These are phyloP conservation scores for Blastobotrys arbuscula DNA, from an alignment of 1,139 yeast genomes.

Conservation along the genomic window DNA sequence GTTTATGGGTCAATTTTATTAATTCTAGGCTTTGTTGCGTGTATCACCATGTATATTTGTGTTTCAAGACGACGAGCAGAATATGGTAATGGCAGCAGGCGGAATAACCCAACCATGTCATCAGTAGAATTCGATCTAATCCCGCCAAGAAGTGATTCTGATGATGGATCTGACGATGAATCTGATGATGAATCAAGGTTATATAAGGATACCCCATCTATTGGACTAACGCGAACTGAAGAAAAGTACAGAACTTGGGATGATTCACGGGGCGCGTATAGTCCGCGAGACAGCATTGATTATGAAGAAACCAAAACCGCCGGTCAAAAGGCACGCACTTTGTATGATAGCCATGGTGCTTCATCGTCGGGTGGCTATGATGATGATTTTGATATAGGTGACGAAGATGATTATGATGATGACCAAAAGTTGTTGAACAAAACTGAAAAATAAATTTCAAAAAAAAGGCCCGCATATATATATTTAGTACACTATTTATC, in stretches of 20 bases:
- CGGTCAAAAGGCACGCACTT: conserved; percentile 21
- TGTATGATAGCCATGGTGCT: conserved; percentile 16
- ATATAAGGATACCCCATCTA: background rate
- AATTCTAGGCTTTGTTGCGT: conserved; percentile 30
- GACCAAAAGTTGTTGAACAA: conserved; percentile 2
- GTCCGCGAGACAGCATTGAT: conserved; percentile 5
- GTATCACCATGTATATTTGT: conserved; percentile 27
- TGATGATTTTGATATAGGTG: conserved; percentile 14
- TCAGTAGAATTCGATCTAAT: conserved; percentile 30
- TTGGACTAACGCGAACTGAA: background rate
- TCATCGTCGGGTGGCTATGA: conserved; percentile 1
- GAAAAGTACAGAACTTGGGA: conserved; percentile 10
- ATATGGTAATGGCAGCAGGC: conserved; percentile 15
- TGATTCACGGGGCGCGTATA: conserved; percentile 16
- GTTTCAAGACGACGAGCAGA: conserved; percentile 23
- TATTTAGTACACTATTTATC: no score
- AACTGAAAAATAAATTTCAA: background rate
- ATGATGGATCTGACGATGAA: conserved; percentile 11
- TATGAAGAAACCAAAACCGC: conserved; percentile 13
- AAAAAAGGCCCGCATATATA: background rate
- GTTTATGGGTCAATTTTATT: conserved; percentile 32
- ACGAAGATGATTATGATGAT: conserved; percentile 13
- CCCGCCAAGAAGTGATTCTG: conserved; percentile 25
- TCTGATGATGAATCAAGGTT: conserved; percentile 13
- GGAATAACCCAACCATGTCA: conserved; percentile 18